phyloP scores from a whole-genome alignment of 495 filamentous ascomycete genomes.

The Neurospora cerealis region DNA sequence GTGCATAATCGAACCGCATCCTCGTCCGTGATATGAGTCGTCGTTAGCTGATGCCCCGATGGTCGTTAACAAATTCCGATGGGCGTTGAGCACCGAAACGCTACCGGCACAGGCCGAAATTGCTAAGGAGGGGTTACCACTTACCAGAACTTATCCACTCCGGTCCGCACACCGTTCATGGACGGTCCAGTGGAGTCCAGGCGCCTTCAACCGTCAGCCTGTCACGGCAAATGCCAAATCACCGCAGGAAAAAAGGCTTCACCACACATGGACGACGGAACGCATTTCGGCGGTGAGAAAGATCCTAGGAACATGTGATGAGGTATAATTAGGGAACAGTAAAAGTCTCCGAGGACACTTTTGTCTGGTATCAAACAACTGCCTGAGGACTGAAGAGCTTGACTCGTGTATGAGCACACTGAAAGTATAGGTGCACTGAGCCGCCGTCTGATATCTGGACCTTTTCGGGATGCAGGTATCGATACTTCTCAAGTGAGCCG shows the following conservation, averaged over 20 bases:
- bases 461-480: background rate
- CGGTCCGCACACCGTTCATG: background rate
- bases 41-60: background rate
- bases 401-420: background rate
- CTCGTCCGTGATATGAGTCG: background rate
- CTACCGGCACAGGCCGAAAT: slow-evolving; percentile 1
- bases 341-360: background rate
- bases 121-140: slow-evolving; percentile 1
- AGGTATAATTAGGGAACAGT: background rate
- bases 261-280: background rate
- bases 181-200: background rate
- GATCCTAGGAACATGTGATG: background rate
- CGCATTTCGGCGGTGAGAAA: background rate
- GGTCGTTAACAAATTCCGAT: background rate
- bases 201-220: background rate
- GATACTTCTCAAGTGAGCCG: background rate
- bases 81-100: background rate
- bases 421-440: background rate
- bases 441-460: background rate
- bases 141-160: background rate
- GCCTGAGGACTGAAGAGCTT: background rate
- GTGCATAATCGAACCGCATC: background rate
- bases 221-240: background rate
- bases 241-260: background rate
- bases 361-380: background rate